A percentile compares a stretch with the other conserved stretches of the same genome.
Evolutionary conservation across 1,284 basidiomycete species (phyloP).

Genomic region (Malassezia obtusa): DNA sequence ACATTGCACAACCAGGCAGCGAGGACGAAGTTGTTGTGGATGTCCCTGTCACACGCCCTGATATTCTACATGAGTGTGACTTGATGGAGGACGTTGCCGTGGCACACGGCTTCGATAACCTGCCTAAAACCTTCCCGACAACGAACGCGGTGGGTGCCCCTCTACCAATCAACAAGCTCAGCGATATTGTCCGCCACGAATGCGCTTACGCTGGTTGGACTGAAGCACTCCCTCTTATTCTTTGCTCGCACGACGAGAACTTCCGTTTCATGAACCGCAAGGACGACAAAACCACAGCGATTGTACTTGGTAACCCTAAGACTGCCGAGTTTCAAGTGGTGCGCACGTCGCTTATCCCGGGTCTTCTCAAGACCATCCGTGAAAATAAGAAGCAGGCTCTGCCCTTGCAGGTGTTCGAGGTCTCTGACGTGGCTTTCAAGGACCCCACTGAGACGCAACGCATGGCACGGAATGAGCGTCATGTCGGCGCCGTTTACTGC

Average conservation of each 20-base stretch:
- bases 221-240: conserved; percentile 84
- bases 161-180: conserved; percentile 76
- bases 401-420: conserved; percentile 87
- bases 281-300: conserved; percentile 70
- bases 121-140: conserved; percentile 78
- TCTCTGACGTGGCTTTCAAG: conserved; percentile 85
- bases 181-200: conserved; percentile 76
- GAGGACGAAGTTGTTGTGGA: conserved; percentile 63
- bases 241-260: conserved; percentile 98
- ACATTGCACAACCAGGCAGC: conserved; percentile 26
- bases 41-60: conserved; percentile 82
- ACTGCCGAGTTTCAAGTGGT: conserved; percentile 97
- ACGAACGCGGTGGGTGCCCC: conserved; percentile 95
- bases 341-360: conserved; percentile 84
- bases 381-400: conserved; percentile 91
- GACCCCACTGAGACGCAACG: conserved; percentile 62
- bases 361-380: conserved; percentile 87
- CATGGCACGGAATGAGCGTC: conserved; percentile 74
- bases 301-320: conserved; percentile 92
- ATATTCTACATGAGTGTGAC: conserved; percentile 96
- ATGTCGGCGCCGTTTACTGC: conserved; percentile 83
- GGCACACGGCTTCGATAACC: conserved; percentile 93
- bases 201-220: conserved; percentile 93
- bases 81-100: conserved; percentile 97
- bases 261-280: conserved; percentile 79